Percentiles rank a stretch among this genome's conserved stretches.
phyloP scores from a whole-genome alignment of 2,329 filamentous ascomycete genomes.

The Triangularia setosa region DNA sequence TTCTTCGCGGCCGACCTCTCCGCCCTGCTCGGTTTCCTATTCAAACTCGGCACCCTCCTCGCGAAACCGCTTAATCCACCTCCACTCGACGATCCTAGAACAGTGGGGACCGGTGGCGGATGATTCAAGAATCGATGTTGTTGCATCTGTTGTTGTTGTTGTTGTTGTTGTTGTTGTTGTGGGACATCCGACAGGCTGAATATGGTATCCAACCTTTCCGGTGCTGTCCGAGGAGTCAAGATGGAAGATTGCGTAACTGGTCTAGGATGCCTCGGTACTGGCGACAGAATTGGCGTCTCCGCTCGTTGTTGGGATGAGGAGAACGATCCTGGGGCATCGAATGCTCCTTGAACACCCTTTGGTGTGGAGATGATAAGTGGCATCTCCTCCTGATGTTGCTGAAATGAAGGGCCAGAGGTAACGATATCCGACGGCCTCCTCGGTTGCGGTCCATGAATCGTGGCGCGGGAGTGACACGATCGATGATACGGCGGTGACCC shows the following conservation, averaged over 20 bases:
- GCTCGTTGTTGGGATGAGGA: slow-evolving; percentile 26
- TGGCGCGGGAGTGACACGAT: slow-evolving; percentile 12
- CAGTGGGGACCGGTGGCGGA: background rate
- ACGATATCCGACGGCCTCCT: slow-evolving; percentile 26
- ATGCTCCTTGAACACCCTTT: slow-evolving; percentile 50
- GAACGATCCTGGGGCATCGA: slow-evolving; percentile 41
- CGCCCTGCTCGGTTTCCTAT: slow-evolving; percentile 50
- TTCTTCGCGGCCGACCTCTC: slow-evolving; percentile 60
- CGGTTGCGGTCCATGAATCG: slow-evolving; percentile 18
- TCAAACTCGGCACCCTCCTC: slow-evolving; percentile 41
- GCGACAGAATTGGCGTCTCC: slow-evolving; percentile 49
- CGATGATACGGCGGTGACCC: slow-evolving; percentile 3
- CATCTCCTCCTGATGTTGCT: slow-evolving; percentile 40
- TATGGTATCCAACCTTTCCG: slow-evolving; percentile 54
- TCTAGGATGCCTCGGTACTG: slow-evolving; percentile 49
- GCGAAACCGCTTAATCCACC: slow-evolving; percentile 27
- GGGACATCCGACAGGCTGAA: slow-evolving; percentile 37
- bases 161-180: slow-evolving; percentile 1
- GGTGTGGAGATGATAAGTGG: slow-evolving; percentile 61
- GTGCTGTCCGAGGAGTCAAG: slow-evolving; percentile 39
- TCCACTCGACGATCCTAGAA: background rate
- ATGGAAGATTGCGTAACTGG: slow-evolving; percentile 33
- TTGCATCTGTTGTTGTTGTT: background rate
- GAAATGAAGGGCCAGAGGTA: slow-evolving; percentile 15
- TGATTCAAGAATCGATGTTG: background rate